phyloP scores from a whole-genome alignment of 179 eudicot species.

The Silene noctiflora region DNA sequence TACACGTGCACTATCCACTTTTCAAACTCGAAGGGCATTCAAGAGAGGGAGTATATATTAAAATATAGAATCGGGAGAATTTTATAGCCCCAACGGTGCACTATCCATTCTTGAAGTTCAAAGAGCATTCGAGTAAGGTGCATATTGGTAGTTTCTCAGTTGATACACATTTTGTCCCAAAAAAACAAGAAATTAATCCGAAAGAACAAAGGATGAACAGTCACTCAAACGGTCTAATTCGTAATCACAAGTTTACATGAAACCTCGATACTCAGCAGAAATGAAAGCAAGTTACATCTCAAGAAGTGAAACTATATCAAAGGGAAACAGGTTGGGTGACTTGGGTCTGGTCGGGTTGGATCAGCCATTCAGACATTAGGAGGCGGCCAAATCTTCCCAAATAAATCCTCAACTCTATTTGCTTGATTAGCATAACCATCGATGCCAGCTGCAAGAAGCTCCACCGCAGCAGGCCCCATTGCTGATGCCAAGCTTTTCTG shows the following conservation, averaged over 20 bases:
- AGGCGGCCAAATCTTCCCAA: constrained; percentile 99
- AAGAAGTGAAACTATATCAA: constrained; percentile 4
- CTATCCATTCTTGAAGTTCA: too few relatives aligned
- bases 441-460: constrained; percentile 76
- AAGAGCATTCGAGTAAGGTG: too few relatives aligned
- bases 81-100: too few relatives aligned
- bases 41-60: too few relatives aligned
- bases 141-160: too few relatives aligned
- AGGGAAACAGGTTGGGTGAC: background rate
- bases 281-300: background rate
- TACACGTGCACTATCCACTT: too few relatives aligned
- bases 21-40: too few relatives aligned
- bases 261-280: background rate
- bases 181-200: background rate
- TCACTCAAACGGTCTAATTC: background rate
- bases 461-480: constrained; percentile 88
- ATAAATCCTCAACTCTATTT: constrained; percentile 71
- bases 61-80: too few relatives aligned
- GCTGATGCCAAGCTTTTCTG: constrained; percentile 77
- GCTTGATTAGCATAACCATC: constrained; percentile 74
- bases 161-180: background rate
- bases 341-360: background rate
- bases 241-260: background rate
- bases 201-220: constrained; percentile 1
- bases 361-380: constrained; percentile 62